These are phyloP conservation scores for Xylaria sp. DNA, from an alignment of 2,329 filamentous ascomycete species.

Conservation along the genomic window DNA sequence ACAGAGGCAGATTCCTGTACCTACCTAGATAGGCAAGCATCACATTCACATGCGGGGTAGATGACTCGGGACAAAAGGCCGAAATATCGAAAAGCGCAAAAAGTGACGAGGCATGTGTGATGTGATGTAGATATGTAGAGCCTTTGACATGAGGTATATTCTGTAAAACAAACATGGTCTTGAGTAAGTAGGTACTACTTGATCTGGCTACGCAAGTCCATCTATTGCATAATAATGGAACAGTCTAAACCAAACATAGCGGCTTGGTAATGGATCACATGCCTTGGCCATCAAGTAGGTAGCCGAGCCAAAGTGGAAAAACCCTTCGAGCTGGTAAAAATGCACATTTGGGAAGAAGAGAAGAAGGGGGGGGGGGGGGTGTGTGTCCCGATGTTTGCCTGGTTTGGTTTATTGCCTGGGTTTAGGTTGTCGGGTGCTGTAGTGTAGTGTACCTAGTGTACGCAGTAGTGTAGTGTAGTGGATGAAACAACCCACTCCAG, in stretches of 20 bases:
- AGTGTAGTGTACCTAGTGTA: not conserved
- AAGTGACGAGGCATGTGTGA: constrained; percentile 17
- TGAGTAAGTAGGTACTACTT: not conserved
- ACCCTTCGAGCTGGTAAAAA: constrained; percentile 20
- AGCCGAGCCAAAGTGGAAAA: constrained; percentile 35
- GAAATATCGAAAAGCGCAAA: constrained; percentile 4
- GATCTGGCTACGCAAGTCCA: no score
- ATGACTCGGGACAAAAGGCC: not conserved
- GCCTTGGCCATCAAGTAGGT: not conserved
- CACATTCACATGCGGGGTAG: constrained; percentile 20
- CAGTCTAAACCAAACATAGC: constrained; percentile 13
- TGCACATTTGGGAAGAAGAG: not conserved
- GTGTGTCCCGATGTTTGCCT: constrained; percentile 32
- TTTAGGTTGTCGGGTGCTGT: not conserved
- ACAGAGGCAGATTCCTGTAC: not conserved
- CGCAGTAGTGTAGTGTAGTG: not conserved
- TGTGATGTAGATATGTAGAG: no score
- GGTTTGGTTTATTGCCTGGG: constrained; percentile 1
- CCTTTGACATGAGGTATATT: constrained; percentile 4
- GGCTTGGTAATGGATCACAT: not conserved
- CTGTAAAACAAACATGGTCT: not conserved
- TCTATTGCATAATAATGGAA: no score
- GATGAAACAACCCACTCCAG: constrained; percentile 27
- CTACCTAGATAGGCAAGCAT: not conserved
- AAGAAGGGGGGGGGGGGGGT: not conserved